Conservation (phyloP, 768 basidiomycete genomes). For the Boletus eberwhitei region DNA sequence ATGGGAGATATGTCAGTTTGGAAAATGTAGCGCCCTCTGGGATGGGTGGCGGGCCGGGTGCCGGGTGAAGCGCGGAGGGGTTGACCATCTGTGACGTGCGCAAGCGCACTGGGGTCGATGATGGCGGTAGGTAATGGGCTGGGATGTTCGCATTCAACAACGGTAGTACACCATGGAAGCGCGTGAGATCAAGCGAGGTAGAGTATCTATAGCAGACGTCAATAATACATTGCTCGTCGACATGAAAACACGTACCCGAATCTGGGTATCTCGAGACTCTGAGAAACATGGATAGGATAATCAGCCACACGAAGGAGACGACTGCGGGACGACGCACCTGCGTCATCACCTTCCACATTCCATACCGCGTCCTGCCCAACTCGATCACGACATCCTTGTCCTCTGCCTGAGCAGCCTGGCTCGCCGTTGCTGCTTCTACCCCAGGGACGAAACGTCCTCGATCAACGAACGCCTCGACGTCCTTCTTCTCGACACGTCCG, state of each 20-base stretch:
- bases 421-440: background rate
- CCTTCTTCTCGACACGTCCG: conserved; percentile 71
- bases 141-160: conserved; percentile 70
- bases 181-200: conserved; percentile 71
- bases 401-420: background rate
- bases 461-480: conserved; percentile 62
- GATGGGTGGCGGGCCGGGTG: conserved; percentile 41
- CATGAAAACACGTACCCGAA: conserved; percentile 56
- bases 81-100: conserved; percentile 31
- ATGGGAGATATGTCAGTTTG: conserved; percentile 75
- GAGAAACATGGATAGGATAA: background rate
- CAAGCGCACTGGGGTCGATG: conserved; percentile 34
- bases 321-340: conserved; percentile 46
- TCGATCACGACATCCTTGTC: conserved; percentile 59
- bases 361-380: conserved; percentile 70
- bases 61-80: conserved; percentile 38
- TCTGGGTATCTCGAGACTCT: conserved; percentile 85
- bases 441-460: conserved; percentile 5
- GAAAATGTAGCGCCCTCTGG: conserved; percentile 54
- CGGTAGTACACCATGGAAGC: conserved; percentile 60
- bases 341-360: conserved; percentile 90
- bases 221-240: background rate
- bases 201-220: conserved; percentile 50
- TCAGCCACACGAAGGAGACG: background rate
- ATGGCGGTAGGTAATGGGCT: conserved; percentile 42